phyloP scores from a whole-genome alignment of 148 eudicot species.

The Persicaria tinctoria region DNA sequence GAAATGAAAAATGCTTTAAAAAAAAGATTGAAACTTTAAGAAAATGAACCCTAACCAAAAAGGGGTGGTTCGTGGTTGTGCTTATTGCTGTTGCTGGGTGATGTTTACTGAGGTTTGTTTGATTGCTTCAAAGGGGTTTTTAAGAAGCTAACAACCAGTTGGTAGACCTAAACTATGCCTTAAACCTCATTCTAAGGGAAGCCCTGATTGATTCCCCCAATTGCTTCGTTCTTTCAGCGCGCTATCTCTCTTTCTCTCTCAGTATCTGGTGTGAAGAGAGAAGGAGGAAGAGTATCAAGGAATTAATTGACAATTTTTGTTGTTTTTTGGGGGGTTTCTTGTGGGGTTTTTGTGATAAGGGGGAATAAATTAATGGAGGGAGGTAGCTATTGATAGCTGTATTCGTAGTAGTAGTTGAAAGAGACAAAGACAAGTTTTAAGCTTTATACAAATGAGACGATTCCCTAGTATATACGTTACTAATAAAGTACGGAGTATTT shows the following conservation, averaged over 20 bases:
- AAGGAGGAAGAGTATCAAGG: slow-evolving; percentile 2
- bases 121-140: slow-evolving; percentile 11
- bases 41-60: slow-evolving; percentile 11
- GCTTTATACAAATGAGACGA: neutral
- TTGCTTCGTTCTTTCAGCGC: neutral
- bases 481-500: neutral
- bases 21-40: neutral
- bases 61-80: neutral
- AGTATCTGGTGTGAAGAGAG: neutral
- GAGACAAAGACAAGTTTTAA: slow-evolving; percentile 11
- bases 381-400: slow-evolving; percentile 12
- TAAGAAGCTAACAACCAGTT: slow-evolving; percentile 13
- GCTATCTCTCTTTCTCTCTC: neutral
- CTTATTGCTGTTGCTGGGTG: neutral
- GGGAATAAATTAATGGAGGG: slow-evolving; percentile 11
- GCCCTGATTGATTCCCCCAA: neutral
- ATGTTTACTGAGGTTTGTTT: neutral
- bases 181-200: slow-evolving; percentile 3
- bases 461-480: slow-evolving; percentile 8
- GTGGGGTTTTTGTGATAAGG: slow-evolving; percentile 11
- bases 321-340: neutral
- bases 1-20: neutral
- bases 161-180: slow-evolving; percentile 11
- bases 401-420: slow-evolving; percentile 11
- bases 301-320: neutral